These are phyloP conservation scores for Lolium perenne DNA, from an alignment of 176 grass and related monocot genomes.

Conservation along the genomic window DNA sequence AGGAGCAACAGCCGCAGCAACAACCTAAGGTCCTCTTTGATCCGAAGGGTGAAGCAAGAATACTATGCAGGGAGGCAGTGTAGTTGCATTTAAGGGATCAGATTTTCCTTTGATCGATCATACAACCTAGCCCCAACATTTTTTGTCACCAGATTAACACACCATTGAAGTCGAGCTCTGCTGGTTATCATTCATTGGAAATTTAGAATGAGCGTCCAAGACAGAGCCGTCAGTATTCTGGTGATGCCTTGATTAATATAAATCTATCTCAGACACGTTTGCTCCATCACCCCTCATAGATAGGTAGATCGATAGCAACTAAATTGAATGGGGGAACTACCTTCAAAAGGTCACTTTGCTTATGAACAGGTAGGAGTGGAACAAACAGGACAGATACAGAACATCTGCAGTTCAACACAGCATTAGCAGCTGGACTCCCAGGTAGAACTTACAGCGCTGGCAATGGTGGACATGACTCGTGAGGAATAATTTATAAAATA, in stretches of 20 bases:
- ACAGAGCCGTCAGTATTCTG: neutral
- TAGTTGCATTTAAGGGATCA: too few species aligned
- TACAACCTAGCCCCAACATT: neutral
- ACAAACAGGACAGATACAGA: too few species aligned
- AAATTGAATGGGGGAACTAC: neutral
- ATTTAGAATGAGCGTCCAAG: conserved; percentile 38
- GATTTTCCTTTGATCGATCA: too few species aligned
- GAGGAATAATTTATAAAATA: neutral
- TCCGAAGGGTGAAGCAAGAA: too few species aligned
- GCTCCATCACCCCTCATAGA: neutral
- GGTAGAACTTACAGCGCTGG: neutral
- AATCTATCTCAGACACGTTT: neutral
- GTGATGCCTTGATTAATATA: too few species aligned
- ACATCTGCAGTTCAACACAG: too few species aligned
- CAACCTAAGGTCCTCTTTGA: too few species aligned
- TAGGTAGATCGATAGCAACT: neutral
- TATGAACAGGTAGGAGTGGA: neutral
- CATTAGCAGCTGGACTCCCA: too few species aligned
- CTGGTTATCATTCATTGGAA: conserved; percentile 31
- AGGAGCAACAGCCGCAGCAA: too few species aligned
- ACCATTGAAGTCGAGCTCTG: neutral
- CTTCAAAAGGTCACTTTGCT: neutral
- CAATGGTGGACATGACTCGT: neutral
- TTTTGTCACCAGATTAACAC: neutral
- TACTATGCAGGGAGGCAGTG: too few species aligned